Evolutionary conservation across 192 early-diverging fungal genomes (phyloP).

Genomic region (Coemansia sp.): DNA sequence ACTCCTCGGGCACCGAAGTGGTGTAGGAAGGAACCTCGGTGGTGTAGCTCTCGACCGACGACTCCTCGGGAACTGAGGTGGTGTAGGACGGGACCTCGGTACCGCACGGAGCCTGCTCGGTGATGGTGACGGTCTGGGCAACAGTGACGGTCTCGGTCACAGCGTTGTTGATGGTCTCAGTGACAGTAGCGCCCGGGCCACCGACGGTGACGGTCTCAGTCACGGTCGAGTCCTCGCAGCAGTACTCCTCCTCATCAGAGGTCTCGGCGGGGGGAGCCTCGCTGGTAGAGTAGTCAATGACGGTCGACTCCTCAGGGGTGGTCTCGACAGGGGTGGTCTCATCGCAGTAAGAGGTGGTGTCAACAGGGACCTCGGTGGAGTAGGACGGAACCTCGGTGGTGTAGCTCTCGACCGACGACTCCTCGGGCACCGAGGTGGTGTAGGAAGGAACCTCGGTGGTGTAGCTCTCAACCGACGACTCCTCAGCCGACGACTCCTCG

Average conservation of each 20-base stretch:
- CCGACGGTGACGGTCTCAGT: slow-evolving; percentile 32
- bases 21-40: slow-evolving; percentile 7
- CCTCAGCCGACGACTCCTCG: slow-evolving; percentile 2
- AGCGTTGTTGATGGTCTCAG: slow-evolving; percentile 1
- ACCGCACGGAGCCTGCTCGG: not conserved
- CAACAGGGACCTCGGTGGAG: slow-evolving; percentile 1
- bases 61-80: not conserved
- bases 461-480: not conserved
- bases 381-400: slow-evolving; percentile 15
- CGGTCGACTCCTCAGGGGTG: slow-evolving; percentile 6
- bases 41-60: not conserved
- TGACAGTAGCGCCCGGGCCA: slow-evolving; percentile 7
- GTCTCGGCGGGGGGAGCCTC: slow-evolving; percentile 12
- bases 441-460: no score
- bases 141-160: slow-evolving; percentile 16
- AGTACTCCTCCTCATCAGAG: slow-evolving; percentile 4
- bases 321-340: not conserved
- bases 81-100: no score
- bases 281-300: not conserved
- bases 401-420: not conserved
- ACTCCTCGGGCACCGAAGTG: slow-evolving; percentile 9
- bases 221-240: slow-evolving; percentile 7
- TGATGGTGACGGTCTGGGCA: not conserved
- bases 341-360: slow-evolving; percentile 12
- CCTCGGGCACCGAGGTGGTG: not conserved